These are phyloP conservation scores for Pneumocystis jirovecii DNA, from an alignment of 1,139 yeast genomes.

Conservation along the genomic window DNA sequence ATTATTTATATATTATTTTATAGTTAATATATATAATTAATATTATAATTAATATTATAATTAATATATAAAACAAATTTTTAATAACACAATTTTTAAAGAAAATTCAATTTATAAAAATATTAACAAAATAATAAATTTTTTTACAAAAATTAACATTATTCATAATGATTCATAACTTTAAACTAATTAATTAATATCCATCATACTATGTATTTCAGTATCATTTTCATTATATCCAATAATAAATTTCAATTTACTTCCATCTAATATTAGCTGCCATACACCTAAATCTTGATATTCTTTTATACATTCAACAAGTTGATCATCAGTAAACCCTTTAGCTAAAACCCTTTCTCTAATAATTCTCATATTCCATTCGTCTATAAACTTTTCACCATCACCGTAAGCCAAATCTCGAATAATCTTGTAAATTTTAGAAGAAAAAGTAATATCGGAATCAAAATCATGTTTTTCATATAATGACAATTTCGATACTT, in stretches of 20 bases:
- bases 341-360: slow-evolving; percentile 60
- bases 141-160: neutral
- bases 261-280: slow-evolving; percentile 43
- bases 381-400: slow-evolving; percentile 26
- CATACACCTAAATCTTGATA: slow-evolving; percentile 62
- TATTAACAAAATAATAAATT: too few relatives aligned
- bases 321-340: slow-evolving; percentile 71
- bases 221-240: slow-evolving; percentile 10
- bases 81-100: too few relatives aligned
- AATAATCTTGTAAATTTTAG: slow-evolving; percentile 49
- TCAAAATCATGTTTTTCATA: slow-evolving; percentile 33
- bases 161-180: too few relatives aligned
- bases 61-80: too few relatives aligned
- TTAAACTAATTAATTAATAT: neutral
- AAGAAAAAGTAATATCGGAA: slow-evolving; percentile 34
- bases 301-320: slow-evolving; percentile 59
- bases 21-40: too few relatives aligned
- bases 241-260: slow-evolving; percentile 14
- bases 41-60: too few relatives aligned
- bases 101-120: neutral
- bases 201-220: neutral
- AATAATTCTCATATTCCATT: slow-evolving; percentile 43
- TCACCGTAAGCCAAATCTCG: slow-evolving; percentile 40
- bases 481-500: slow-evolving; percentile 74
- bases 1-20: too few relatives aligned